These are phyloP conservation scores for Xerocomus tenax DNA, from an alignment of 1,284 basidiomycete species.

Conservation along the genomic window DNA sequence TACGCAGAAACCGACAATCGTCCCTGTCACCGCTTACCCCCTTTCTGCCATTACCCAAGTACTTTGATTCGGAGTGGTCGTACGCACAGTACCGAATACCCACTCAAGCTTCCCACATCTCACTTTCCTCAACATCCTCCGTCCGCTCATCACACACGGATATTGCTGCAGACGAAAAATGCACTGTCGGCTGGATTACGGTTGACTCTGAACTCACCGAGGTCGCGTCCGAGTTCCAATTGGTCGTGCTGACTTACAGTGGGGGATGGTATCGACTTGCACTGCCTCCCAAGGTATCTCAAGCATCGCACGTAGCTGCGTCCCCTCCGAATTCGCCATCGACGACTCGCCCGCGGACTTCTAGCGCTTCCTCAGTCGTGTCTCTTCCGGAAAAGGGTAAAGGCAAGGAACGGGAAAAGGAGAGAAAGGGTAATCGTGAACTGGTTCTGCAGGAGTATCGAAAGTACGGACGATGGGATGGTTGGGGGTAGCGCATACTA, in stretches of 20 bases:
- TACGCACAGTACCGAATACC: constrained; percentile 90
- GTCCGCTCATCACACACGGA: constrained; percentile 53
- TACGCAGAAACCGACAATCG: constrained; percentile 67
- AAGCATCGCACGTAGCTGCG: constrained; percentile 23
- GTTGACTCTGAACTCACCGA: constrained; percentile 36
- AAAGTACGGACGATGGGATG: constrained; percentile 76
- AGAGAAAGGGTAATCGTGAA: constrained; percentile 52
- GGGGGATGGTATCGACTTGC: constrained; percentile 91
- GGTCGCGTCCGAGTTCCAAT: constrained; percentile 53
- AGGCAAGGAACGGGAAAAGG: constrained; percentile 46
- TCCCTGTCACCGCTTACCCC: constrained; percentile 67
- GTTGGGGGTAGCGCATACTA: constrained; percentile 75
- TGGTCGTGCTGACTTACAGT: constrained; percentile 77
- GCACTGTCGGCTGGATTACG: constrained; percentile 77
- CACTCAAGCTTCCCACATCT: constrained; percentile 69
- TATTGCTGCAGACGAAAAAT: constrained; percentile 72
- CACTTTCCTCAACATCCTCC: constrained; percentile 52
- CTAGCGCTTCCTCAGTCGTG: constrained; percentile 46
- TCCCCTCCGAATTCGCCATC: constrained; percentile 39
- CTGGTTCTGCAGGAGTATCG: constrained; percentile 69
- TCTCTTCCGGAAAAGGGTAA: constrained; percentile 53
- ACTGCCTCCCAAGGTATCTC: constrained; percentile 45
- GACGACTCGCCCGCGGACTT: constrained; percentile 38
- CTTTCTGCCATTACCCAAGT: constrained; percentile 79
- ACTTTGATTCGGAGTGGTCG: constrained; percentile 90